phyloP scores from a whole-genome alignment of 106 monocot species.

The Acanthochlamys bracteata region DNA sequence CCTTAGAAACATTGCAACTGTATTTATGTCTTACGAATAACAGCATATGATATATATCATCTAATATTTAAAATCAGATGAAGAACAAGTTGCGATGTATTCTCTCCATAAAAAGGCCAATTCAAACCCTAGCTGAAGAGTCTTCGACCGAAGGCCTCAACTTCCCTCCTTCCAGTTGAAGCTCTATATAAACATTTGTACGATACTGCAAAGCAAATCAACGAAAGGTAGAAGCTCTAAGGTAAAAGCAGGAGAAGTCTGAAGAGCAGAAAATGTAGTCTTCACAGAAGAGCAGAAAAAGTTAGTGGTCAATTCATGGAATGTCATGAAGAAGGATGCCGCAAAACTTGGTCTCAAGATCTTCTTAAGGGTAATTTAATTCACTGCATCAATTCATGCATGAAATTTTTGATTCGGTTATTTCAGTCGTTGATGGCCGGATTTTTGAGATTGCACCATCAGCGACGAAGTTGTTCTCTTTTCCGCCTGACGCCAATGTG shows the following conservation, averaged over 20 bases:
- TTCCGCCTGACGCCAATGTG: constrained; percentile 47
- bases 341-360: constrained; percentile 39
- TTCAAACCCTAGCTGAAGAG: not conserved
- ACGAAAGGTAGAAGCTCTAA: not conserved
- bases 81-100: no score
- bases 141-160: no score
- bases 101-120: not conserved
- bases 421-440: constrained; percentile 10
- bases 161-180: not conserved
- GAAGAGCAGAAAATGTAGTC: not conserved
- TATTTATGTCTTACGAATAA: no score
- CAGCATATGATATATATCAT: no score
- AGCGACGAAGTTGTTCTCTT: constrained; percentile 43
- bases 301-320: constrained; percentile 60
- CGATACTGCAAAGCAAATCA: not conserved
- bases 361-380: constrained; percentile 31
- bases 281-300: constrained; percentile 64
- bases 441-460: constrained; percentile 83
- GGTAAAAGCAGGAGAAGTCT: not conserved
- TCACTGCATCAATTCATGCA: not conserved
- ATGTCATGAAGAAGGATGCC: constrained; percentile 54
- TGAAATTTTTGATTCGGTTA: not conserved
- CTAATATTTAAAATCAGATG: no score
- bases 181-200: not conserved
- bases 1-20: no score